Evolutionary conservation across 2,329 filamentous ascomycete species (phyloP), one percentile per base, ranked within the genome.

Genomic region (Leptographium wingfieldii): DNA sequence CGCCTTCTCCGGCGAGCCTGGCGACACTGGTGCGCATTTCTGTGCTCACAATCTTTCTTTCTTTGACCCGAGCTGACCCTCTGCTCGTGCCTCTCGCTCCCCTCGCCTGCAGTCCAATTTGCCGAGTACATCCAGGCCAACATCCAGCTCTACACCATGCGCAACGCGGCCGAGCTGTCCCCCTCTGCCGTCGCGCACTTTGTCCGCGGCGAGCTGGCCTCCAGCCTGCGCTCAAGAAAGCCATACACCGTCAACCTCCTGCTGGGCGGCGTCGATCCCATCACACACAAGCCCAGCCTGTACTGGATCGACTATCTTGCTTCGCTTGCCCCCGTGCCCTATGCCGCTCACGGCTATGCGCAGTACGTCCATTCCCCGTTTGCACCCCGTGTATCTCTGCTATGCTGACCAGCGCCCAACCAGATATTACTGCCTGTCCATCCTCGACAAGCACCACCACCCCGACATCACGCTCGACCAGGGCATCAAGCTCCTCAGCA

Each of bases 101-200:
- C 25, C 12, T 40, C 51, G 35, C 61, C 14, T 55, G 61, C 71
- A 96, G 92, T 97, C 64, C 92, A 99, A 86, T 99, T 99, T 74
- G 90, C 95, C 73, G 94, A 99, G 78, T 99, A 92, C 78, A 95
- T 99, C 73, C 92, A 97, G 83, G 92, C 92, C 72, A 99, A 99
- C 75, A 86, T 94, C 65, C 90, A 96, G 76, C 87, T 99, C 71
- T 99, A 99, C 78, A 91, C 89, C 67, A 99, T 97, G 92, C 90
- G 95, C 71, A 97, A 97, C 73, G 88, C 91, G 74, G 88, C 88
- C 71, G 90, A 96, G 69, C 84, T 99, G 63, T 90, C 90, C 53
- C 92, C 94, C 11, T 86, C 87, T 43, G 94, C 90, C 48, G 86
- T 96, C 60, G 90, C 92, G 63, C 86, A 90, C 77, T 99, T 96